Conservation (phyloP, 2,329 filamentous ascomycete genomes). For the Pseudogymnoascus pannorum region DNA sequence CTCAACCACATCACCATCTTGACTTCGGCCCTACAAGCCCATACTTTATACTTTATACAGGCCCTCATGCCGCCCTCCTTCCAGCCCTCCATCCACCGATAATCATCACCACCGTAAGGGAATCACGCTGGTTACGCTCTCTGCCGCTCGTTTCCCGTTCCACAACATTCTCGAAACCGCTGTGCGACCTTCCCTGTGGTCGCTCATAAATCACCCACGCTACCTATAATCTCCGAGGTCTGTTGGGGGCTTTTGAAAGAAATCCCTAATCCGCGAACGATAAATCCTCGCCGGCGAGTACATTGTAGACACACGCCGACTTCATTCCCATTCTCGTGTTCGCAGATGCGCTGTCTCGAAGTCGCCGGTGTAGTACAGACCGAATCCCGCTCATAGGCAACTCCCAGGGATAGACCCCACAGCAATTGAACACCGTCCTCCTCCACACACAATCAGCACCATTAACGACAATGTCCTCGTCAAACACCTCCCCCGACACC, state of each 20-base stretch:
- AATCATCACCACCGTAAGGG: neutral
- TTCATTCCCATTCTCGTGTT: neutral
- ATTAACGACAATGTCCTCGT: slow-evolving; percentile 25
- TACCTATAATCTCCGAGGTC: neutral
- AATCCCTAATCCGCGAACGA: neutral
- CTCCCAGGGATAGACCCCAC: neutral
- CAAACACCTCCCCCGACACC: slow-evolving; percentile 33
- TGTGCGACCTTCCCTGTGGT: neutral
- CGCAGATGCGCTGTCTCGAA: neutral
- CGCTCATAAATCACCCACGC: neutral
- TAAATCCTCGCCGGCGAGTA: neutral
- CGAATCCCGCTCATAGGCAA: neutral
- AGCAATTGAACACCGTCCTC: neutral
- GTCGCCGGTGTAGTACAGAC: neutral
- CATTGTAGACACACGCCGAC: neutral
- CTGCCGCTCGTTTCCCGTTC: neutral
- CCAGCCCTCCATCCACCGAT: neutral
- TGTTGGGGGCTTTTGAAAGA: neutral
- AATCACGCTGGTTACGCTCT: neutral
- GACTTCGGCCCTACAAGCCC: neutral
- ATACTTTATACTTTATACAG: slow-evolving; percentile 6
- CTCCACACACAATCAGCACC: neutral
- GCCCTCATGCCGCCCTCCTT: slow-evolving; percentile 5
- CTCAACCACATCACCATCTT: neutral
- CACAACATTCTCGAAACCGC: neutral